Conservation (phyloP, 106 monocot species). For the Dendrobium catenatum region DNA sequence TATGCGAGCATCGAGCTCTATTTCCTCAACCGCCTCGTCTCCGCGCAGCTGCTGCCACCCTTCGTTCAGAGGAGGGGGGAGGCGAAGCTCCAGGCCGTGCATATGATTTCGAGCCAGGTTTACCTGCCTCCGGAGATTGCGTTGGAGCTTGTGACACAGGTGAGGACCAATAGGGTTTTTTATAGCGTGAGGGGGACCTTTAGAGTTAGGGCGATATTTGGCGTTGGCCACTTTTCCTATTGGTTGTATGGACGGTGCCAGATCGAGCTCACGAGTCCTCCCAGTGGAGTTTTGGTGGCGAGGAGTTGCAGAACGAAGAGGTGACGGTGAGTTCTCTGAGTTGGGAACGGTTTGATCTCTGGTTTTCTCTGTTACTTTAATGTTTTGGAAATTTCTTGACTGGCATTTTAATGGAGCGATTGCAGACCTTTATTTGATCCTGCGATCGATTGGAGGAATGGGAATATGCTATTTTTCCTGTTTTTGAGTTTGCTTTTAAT, state of each 20-base stretch:
- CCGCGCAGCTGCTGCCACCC: constrained; percentile 50
- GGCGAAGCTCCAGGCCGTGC: constrained; percentile 45
- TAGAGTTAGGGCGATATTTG: constrained; percentile 50
- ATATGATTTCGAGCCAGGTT: constrained; percentile 85
- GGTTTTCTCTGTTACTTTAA: background rate
- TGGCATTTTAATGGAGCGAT: background rate
- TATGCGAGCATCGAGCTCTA: constrained; percentile 60
- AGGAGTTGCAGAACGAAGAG: constrained; percentile 67
- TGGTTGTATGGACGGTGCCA: constrained; percentile 66
- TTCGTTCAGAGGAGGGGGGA: constrained; percentile 48
- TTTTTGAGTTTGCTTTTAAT: background rate
- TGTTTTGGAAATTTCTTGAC: background rate
- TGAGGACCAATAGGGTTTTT: constrained; percentile 43
- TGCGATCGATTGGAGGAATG: background rate
- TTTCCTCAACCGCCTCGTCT: constrained; percentile 47
- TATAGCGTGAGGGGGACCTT: constrained; percentile 58
- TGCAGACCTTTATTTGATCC: background rate
- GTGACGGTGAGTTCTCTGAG: constrained; percentile 10
- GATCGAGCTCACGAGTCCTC: constrained; percentile 67
- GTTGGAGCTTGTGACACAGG: constrained; percentile 38
- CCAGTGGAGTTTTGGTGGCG: constrained; percentile 67
- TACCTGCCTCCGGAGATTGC: constrained; percentile 37
- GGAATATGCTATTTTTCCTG: background rate
- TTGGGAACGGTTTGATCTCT: background rate
- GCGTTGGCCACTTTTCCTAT: constrained; percentile 47